phyloP scores from a whole-genome alignment of 2,329 filamentous ascomycete genomes.

The Fusarium torulosum region DNA sequence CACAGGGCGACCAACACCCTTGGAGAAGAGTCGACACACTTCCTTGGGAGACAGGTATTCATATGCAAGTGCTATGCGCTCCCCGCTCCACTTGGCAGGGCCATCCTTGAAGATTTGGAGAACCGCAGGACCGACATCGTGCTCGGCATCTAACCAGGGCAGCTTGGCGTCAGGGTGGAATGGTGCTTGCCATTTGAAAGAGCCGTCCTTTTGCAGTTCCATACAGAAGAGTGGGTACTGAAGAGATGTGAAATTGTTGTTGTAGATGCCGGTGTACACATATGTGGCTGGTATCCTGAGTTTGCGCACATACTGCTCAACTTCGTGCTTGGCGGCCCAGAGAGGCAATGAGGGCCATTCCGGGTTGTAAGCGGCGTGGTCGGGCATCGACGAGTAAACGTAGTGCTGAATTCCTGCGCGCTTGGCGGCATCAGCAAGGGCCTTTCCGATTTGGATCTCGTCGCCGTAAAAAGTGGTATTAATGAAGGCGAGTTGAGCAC shows the following conservation, averaged over 20 bases:
- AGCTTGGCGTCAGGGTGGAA: conserved; percentile 91
- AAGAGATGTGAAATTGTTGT: conserved; percentile 97
- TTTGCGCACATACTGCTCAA: conserved; percentile 90
- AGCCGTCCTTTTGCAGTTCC: conserved; percentile 85
- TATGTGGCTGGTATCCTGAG: conserved; percentile 89
- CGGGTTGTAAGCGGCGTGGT: conserved; percentile 83
- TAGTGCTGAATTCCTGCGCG: conserved; percentile 88
- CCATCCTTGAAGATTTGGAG: conserved; percentile 97
- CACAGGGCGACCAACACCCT: conserved; percentile 82
- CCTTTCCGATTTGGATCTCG: conserved; percentile 89
- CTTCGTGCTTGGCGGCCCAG: conserved; percentile 92
- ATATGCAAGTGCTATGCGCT: conserved; percentile 87
- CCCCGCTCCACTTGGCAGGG: conserved; percentile 81
- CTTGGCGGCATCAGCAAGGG: conserved; percentile 90
- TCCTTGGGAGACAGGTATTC: conserved; percentile 87
- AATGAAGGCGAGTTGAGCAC: conserved; percentile 91
- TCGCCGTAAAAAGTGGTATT: conserved; percentile 98
- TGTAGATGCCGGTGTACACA: conserved; percentile 97
- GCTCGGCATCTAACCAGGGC: conserved; percentile 96
- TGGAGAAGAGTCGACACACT: conserved; percentile 83
- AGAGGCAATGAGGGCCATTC: conserved; percentile 86
- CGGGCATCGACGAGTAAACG: conserved; percentile 97
- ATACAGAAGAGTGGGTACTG: conserved; percentile 96
- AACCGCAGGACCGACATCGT: conserved; percentile 92
- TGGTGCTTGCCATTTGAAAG: conserved; percentile 92